These are phyloP conservation scores for Termitomyces sp. DNA, from an alignment of 768 basidiomycete species.

Conservation along the genomic window DNA sequence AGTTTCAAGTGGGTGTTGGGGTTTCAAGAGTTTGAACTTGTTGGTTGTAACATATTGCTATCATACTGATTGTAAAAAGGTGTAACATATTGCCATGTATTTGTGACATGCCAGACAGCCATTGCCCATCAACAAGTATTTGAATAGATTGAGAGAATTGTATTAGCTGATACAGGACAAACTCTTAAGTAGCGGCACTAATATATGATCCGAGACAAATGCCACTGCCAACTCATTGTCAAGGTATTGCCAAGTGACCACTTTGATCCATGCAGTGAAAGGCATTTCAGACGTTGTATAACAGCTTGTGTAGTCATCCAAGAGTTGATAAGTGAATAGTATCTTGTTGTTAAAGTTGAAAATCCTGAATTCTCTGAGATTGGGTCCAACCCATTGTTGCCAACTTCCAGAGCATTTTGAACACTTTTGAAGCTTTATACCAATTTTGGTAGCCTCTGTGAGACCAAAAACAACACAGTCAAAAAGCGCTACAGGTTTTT, in stretches of 20 bases:
- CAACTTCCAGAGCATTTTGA: not conserved
- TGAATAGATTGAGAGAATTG: too few species aligned
- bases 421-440: slow-evolving; percentile 1
- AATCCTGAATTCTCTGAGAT: slow-evolving; percentile 21
- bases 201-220: too few species aligned
- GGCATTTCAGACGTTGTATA: slow-evolving; percentile 33
- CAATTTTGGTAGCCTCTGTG: not conserved
- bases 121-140: too few species aligned
- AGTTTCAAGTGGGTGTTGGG: too few species aligned
- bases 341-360: slow-evolving; percentile 32
- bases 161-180: too few species aligned
- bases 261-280: slow-evolving; percentile 19
- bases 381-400: slow-evolving; percentile 25
- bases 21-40: too few species aligned
- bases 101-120: too few species aligned
- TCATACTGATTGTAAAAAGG: too few species aligned
- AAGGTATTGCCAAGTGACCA: not conserved
- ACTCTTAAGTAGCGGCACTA: too few species aligned
- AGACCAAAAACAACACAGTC: not conserved
- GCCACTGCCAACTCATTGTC: not conserved
- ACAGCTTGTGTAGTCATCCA: slow-evolving; percentile 30
- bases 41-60: too few species aligned
- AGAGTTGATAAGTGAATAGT: slow-evolving; percentile 28
- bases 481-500: not conserved
- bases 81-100: too few species aligned